A percentile compares a stretch with the other conserved stretches of the same genome.
phyloP scores from a whole-genome alignment of 23 red algal genomes.

The Gracilaria caudata region DNA sequence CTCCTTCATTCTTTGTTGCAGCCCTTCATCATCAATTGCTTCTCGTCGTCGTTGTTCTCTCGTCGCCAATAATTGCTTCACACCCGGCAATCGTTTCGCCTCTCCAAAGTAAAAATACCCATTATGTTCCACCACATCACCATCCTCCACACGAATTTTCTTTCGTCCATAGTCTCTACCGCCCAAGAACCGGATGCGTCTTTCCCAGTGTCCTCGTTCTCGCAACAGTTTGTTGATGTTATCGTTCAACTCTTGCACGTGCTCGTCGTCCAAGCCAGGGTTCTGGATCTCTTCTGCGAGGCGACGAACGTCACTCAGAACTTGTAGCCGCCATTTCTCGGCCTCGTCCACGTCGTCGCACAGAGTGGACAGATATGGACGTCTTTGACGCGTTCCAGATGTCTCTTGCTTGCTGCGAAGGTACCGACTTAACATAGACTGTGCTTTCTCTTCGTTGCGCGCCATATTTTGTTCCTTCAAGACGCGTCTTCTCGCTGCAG shows the following conservation, averaged over 20 bases:
- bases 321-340: conserved; percentile 76
- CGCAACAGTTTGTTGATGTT: conserved; percentile 75
- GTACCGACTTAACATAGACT: conserved; percentile 87
- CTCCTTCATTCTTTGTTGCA: conserved; percentile 30
- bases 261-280: conserved; percentile 46
- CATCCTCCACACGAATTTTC: not conserved
- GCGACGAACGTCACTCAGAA: conserved; percentile 71
- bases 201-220: conserved; percentile 84
- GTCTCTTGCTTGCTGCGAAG: conserved; percentile 48
- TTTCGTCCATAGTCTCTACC: conserved; percentile 53
- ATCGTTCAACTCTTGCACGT: conserved; percentile 66
- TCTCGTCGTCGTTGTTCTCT: conserved; percentile 26
- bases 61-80: conserved; percentile 33
- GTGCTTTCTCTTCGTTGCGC: conserved; percentile 87
- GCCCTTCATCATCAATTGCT: conserved; percentile 3
- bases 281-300: conserved; percentile 80
- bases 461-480: conserved; percentile 53
- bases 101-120: conserved; percentile 70
- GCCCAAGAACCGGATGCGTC: conserved; percentile 65
- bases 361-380: conserved; percentile 77
- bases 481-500: not conserved
- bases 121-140: conserved; percentile 38
- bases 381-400: conserved; percentile 40
- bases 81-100: conserved; percentile 39
- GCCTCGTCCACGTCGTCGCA: conserved; percentile 82